phyloP scores from a whole-genome alignment of 108 stramenopile species.

The Hondaea fermentalgiana region DNA sequence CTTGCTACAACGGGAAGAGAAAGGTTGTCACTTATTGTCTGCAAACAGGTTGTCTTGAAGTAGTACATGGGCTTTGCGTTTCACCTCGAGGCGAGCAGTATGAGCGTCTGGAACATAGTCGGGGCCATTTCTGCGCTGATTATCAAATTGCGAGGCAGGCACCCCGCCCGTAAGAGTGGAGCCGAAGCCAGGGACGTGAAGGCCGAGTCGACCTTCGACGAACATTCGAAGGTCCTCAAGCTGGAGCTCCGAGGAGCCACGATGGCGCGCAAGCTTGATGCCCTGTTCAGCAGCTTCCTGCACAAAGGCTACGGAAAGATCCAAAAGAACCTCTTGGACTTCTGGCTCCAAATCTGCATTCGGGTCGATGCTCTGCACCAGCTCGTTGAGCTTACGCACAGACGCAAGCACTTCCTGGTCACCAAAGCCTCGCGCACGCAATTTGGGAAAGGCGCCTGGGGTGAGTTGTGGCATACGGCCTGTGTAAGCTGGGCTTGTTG shows the following conservation, averaged over 20 bases:
- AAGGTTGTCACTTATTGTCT: neutral
- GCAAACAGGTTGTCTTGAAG: neutral
- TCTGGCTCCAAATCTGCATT: neutral
- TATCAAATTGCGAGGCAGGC: neutral
- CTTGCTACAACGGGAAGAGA: too few species aligned
- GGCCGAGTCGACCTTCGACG: neutral
- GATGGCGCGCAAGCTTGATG: neutral
- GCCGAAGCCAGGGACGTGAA: neutral
- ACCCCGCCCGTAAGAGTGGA: neutral
- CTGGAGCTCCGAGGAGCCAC: neutral
- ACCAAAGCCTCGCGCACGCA: neutral
- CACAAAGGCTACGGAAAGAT: neutral
- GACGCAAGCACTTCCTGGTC: neutral
- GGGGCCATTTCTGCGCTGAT: neutral
- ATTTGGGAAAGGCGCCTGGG: neutral
- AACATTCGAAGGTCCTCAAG: neutral
- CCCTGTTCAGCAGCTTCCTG: neutral
- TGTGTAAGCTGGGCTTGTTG: neutral
- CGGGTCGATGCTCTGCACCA: constrained; percentile 6
- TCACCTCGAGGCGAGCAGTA: neutral
- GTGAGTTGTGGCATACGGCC: neutral
- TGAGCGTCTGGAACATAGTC: neutral
- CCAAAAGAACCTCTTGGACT: neutral
- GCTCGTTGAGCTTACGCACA: neutral
- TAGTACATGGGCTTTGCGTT: neutral